Percentiles rank a stretch among this genome's conserved stretches.
Conservation (phyloP, 2,329 filamentous ascomycete genomes). For the Fusarium penzigii region DNA sequence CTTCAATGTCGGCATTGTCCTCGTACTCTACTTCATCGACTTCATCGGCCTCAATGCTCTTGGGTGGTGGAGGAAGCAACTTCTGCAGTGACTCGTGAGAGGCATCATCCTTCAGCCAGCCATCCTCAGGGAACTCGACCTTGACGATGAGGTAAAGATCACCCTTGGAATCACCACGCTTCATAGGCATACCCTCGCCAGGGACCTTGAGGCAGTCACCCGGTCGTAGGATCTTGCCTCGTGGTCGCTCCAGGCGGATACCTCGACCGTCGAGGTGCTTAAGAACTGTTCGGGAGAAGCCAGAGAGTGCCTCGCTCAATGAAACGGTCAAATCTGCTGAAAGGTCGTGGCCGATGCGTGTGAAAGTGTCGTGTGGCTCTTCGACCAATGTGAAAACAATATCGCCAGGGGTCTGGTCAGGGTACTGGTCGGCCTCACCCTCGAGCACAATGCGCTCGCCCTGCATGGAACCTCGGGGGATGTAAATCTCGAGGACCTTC, state of each 20-base stretch:
- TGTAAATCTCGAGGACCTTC: slow-evolving; percentile 95
- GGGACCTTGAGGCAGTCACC: slow-evolving; percentile 81
- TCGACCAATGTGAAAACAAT: slow-evolving; percentile 89
- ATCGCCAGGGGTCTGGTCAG: slow-evolving; percentile 86
- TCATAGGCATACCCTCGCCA: slow-evolving; percentile 93
- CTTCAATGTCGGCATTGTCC: slow-evolving; percentile 78
- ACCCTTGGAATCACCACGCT: slow-evolving; percentile 79
- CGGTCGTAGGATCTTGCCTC: slow-evolving; percentile 80
- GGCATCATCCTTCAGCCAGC: slow-evolving; percentile 75
- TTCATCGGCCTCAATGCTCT: slow-evolving; percentile 68
- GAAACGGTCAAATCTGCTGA: slow-evolving; percentile 79
- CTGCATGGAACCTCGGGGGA: slow-evolving; percentile 81
- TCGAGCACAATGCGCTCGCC: slow-evolving; percentile 89
- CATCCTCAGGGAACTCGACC: slow-evolving; percentile 84
- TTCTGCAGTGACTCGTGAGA: slow-evolving; percentile 71
- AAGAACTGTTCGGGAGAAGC: slow-evolving; percentile 87
- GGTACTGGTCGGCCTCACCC: slow-evolving; percentile 91
- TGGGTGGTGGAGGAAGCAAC: slow-evolving; percentile 67
- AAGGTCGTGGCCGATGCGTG: slow-evolving; percentile 80
- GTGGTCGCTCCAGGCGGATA: slow-evolving; percentile 76
- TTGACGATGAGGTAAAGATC: slow-evolving; percentile 87
- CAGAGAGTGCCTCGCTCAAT: slow-evolving; percentile 79
- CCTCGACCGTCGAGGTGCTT: slow-evolving; percentile 93
- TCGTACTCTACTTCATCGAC: slow-evolving; percentile 89
- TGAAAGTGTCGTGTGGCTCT: slow-evolving; percentile 77